These are phyloP conservation scores for Myrmaecium sp. DNA, from an alignment of 2,329 filamentous ascomycete species.

Conservation along the genomic window DNA sequence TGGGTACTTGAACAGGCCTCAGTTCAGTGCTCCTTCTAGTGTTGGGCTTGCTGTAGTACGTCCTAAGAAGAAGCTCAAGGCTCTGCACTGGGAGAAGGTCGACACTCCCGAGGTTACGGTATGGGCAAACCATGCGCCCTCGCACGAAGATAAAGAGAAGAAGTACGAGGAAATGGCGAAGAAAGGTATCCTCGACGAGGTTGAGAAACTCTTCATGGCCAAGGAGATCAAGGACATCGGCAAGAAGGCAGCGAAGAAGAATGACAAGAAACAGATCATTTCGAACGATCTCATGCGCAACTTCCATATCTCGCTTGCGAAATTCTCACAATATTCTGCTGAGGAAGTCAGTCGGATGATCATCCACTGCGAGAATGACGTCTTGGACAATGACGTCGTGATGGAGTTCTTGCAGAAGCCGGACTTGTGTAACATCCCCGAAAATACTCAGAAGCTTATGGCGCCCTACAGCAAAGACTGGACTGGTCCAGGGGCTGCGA, in stretches of 20 bases:
- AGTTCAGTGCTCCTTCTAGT: conserved; percentile 35
- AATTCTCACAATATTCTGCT: conserved; percentile 70
- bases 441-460: conserved; percentile 81
- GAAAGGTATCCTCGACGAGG: conserved; percentile 92
- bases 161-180: conserved; percentile 87
- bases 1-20: conserved; percentile 55
- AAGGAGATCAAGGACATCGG: conserved; percentile 89
- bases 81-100: conserved; percentile 97
- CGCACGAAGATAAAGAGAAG: conserved; percentile 78
- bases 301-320: conserved; percentile 64
- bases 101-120: conserved; percentile 82
- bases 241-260: conserved; percentile 53
- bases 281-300: conserved; percentile 52
- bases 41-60: conserved; percentile 63
- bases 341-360: conserved; percentile 85
- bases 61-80: conserved; percentile 99
- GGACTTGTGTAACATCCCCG: conserved; percentile 79
- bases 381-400: conserved; percentile 75
- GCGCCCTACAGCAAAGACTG: conserved; percentile 93
- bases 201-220: conserved; percentile 92
- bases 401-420: conserved; percentile 95
- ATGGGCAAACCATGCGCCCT: conserved; percentile 76
- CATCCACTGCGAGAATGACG: conserved; percentile 81
- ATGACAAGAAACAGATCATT: conserved; percentile 96
- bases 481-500: conserved; percentile 72